These are phyloP conservation scores for Retiboletus flavoniger DNA, from an alignment of 1,284 basidiomycete species.

Conservation along the genomic window DNA sequence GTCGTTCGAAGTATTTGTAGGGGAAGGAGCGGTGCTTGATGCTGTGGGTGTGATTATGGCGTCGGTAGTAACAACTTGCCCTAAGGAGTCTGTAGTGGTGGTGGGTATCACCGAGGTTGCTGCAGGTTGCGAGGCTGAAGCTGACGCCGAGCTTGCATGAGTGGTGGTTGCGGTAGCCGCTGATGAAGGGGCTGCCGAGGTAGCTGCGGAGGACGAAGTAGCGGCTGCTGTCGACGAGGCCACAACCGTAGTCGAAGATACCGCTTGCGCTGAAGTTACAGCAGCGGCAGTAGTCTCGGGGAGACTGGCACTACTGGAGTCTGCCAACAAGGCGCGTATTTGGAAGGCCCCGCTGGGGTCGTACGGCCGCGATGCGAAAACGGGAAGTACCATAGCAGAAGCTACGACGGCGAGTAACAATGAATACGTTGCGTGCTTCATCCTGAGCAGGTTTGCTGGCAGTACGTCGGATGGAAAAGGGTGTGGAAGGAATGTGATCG, in stretches of 20 bases:
- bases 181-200: slow-evolving; percentile 10
- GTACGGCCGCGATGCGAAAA: slow-evolving; percentile 25
- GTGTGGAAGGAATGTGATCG: slow-evolving; percentile 23
- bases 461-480: slow-evolving; percentile 5
- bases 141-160: background rate
- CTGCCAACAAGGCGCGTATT: slow-evolving; percentile 15
- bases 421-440: slow-evolving; percentile 29
- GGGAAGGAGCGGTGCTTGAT: slow-evolving; percentile 17
- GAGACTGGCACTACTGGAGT: background rate
- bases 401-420: slow-evolving; percentile 32
- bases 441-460: slow-evolving; percentile 13
- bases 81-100: slow-evolving; percentile 27
- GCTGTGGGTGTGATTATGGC: slow-evolving; percentile 10
- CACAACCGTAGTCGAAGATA: slow-evolving; percentile 3
- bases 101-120: slow-evolving; percentile 22
- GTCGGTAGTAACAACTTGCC: slow-evolving; percentile 21
- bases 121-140: background rate
- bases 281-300: background rate
- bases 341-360: slow-evolving; percentile 21
- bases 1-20: slow-evolving; percentile 9
- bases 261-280: slow-evolving; percentile 6
- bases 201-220: slow-evolving; percentile 14
- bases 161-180: background rate
- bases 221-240: slow-evolving; percentile 1
- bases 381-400: slow-evolving; percentile 32